phyloP scores from a whole-genome alignment of 2,329 filamentous ascomycete species.

The Arthrobotrys sphaeroides region DNA sequence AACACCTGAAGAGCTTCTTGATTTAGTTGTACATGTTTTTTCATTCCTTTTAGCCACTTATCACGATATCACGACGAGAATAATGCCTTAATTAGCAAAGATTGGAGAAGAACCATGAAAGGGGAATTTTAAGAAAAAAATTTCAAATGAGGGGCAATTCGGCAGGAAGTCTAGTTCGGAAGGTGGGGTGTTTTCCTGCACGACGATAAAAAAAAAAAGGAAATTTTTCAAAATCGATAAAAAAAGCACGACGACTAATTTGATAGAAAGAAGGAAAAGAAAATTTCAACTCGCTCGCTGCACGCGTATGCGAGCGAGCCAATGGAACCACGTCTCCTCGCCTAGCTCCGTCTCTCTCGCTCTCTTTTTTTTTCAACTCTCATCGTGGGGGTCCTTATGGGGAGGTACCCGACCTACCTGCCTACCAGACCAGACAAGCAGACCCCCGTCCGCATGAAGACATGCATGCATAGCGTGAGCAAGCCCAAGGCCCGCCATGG shows the following conservation, averaged over 20 bases:
- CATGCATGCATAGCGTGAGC: constrained; percentile 48
- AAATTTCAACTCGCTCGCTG: constrained; percentile 42
- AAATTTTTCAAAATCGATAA: constrained; percentile 48
- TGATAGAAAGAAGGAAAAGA: constrained; percentile 42
- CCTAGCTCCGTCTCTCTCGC: constrained; percentile 13
- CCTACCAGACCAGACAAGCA: constrained; percentile 35
- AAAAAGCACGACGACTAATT: constrained; percentile 24
- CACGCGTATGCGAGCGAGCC: constrained; percentile 51
- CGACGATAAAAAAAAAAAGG: constrained; percentile 28
- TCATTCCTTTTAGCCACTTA: constrained; percentile 1
- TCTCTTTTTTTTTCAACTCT: constrained; percentile 51
- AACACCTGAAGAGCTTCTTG: constrained; percentile 6
- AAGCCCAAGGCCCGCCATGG: constrained; percentile 44
- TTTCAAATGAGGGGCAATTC: constrained; percentile 54
- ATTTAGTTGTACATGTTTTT: constrained; percentile 7
- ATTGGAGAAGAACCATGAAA: background rate
- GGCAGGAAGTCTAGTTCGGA: constrained; percentile 55
- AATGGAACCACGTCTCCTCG: constrained; percentile 52
- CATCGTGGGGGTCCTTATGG: constrained; percentile 41
- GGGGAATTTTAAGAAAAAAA: background rate
- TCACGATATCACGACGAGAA: background rate
- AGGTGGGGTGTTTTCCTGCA: constrained; percentile 36
- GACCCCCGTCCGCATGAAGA: constrained; percentile 39
- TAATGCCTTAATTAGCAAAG: background rate
- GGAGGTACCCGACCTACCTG: constrained; percentile 30